Percentiles rank a stretch among this genome's conserved stretches.
Conservation (phyloP, 1,139 yeast species). For the Zygotorulaspora mrakii region DNA sequence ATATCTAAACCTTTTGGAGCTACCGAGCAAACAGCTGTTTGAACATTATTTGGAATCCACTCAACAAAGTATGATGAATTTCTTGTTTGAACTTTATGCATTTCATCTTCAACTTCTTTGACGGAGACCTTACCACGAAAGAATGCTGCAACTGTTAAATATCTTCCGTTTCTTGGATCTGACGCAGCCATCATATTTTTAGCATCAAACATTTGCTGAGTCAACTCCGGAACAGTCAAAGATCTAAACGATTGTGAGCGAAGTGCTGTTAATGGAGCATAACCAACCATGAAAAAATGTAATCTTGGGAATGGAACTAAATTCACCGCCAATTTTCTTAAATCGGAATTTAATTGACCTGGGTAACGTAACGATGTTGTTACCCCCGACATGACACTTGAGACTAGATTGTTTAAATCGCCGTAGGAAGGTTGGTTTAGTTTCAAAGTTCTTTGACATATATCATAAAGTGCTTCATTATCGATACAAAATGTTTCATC, state of each 20-base stretch:
- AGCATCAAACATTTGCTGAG: conserved; percentile 90
- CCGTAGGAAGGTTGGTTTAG: conserved; percentile 71
- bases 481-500: conserved; percentile 94
- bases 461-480: conserved; percentile 86
- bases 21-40: conserved; percentile 87
- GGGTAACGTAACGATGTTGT: conserved; percentile 85
- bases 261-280: conserved; percentile 82
- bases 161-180: conserved; percentile 86
- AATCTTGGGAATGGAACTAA: conserved; percentile 92
- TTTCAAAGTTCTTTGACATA: conserved; percentile 81
- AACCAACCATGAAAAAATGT: conserved; percentile 93
- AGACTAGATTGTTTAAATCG: conserved; percentile 76
- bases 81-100: conserved; percentile 78
- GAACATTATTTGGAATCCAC: conserved; percentile 96
- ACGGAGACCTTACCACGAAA: conserved; percentile 90
- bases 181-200: conserved; percentile 95
- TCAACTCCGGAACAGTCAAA: conserved; percentile 81
- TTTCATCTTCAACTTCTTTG: conserved; percentile 91
- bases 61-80: conserved; percentile 82
- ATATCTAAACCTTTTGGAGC: conserved; percentile 83
- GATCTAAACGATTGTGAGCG: conserved; percentile 80
- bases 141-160: conserved; percentile 90
- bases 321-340: conserved; percentile 87
- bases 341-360: conserved; percentile 87
- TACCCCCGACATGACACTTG: conserved; percentile 91